Percentiles rank a stretch among this genome's conserved stretches.
phyloP scores from a whole-genome alignment of 2,329 filamentous ascomycete genomes.

The Trichoderma sp. region DNA sequence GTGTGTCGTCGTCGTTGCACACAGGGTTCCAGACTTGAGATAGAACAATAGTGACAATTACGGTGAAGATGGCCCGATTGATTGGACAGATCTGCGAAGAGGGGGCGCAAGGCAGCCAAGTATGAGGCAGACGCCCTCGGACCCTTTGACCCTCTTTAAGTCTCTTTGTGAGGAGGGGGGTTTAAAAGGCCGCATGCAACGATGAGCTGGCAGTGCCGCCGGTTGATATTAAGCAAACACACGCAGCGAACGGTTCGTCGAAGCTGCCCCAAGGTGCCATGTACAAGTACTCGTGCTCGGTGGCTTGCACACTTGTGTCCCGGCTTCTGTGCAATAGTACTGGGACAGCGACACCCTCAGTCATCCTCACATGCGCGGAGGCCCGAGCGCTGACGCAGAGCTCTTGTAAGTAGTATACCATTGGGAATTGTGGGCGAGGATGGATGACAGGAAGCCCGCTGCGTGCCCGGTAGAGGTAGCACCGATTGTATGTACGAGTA shows the following conservation, averaged over 20 bases:
- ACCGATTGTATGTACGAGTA: neutral
- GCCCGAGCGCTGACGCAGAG: conserved; percentile 5
- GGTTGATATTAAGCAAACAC: conserved; percentile 39
- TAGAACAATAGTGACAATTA: conserved; percentile 20
- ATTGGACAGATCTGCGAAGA: conserved; percentile 19
- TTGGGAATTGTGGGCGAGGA: neutral
- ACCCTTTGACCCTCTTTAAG: conserved; percentile 20
- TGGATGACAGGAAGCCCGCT: conserved; percentile 9
- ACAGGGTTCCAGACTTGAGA: conserved; percentile 20
- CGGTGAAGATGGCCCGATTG: conserved; percentile 22
- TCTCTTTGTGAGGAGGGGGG: conserved; percentile 11
- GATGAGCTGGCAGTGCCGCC: conserved; percentile 74
- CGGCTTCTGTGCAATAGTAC: neutral
- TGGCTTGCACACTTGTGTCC: conserved; percentile 8
- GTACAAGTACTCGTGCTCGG: neutral
- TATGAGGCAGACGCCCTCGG: conserved; percentile 21
- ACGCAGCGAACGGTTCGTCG: conserved; percentile 15
- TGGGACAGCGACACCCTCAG: conserved; percentile 11
- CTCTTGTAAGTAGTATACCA: neutral
- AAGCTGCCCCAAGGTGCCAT: neutral
- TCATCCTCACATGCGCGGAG: conserved; percentile 3
- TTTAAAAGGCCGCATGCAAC: conserved; percentile 63
- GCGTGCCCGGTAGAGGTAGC: conserved; percentile 15
- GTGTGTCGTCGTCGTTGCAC: conserved; percentile 7
- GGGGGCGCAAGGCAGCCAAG: conserved; percentile 16